A percentile compares a stretch with the other conserved stretches of the same genome.
These are phyloP conservation scores for Colletotrichum simmondsii DNA, from an alignment of 2,329 filamentous ascomycete genomes.

Conservation along the genomic window DNA sequence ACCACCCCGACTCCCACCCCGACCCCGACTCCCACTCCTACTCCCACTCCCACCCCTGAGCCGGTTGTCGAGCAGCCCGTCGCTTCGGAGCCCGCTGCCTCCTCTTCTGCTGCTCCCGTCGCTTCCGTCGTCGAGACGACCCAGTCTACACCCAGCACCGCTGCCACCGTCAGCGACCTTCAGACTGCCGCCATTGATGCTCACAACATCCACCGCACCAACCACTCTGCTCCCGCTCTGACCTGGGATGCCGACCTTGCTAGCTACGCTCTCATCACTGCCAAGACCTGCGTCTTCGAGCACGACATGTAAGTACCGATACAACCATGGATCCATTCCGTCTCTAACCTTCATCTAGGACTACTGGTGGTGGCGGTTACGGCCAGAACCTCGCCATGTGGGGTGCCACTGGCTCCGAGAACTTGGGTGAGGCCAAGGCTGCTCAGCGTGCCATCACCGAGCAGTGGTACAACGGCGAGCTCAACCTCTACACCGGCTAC, in stretches of 20 bases:
- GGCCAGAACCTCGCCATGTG: slow-evolving; percentile 92
- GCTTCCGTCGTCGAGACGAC: slow-evolving; percentile 37
- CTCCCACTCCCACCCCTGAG: slow-evolving; percentile 30
- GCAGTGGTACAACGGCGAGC: slow-evolving; percentile 90
- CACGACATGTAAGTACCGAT: slow-evolving; percentile 79
- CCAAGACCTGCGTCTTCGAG: slow-evolving; percentile 74
- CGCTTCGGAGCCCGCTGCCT: slow-evolving; percentile 12
- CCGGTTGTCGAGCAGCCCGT: slow-evolving; percentile 14
- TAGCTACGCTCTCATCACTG: slow-evolving; percentile 71
- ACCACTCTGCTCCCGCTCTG: slow-evolving; percentile 77
- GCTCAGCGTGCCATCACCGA: slow-evolving; percentile 78
- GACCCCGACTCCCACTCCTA: slow-evolving; percentile 28
- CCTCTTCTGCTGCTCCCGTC: slow-evolving; percentile 23
- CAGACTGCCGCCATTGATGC: slow-evolving; percentile 66
- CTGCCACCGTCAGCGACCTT: slow-evolving; percentile 41
- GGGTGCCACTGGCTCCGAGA: slow-evolving; percentile 50
- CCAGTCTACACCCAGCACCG: slow-evolving; percentile 38
- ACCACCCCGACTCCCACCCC: slow-evolving; percentile 20
- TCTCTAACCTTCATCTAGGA: slow-evolving; percentile 46
- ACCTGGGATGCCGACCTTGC: slow-evolving; percentile 75
- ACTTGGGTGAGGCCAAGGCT: slow-evolving; percentile 63
- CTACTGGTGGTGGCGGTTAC: slow-evolving; percentile 72
- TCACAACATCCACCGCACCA: slow-evolving; percentile 88
- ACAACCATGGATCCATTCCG: slow-evolving; percentile 37
- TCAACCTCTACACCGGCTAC: slow-evolving; percentile 66